Percentiles rank a stretch among this genome's conserved stretches.
Evolutionary conservation across 768 basidiomycete genomes (phyloP).

Genomic region (Pleurotus platypus): DNA sequence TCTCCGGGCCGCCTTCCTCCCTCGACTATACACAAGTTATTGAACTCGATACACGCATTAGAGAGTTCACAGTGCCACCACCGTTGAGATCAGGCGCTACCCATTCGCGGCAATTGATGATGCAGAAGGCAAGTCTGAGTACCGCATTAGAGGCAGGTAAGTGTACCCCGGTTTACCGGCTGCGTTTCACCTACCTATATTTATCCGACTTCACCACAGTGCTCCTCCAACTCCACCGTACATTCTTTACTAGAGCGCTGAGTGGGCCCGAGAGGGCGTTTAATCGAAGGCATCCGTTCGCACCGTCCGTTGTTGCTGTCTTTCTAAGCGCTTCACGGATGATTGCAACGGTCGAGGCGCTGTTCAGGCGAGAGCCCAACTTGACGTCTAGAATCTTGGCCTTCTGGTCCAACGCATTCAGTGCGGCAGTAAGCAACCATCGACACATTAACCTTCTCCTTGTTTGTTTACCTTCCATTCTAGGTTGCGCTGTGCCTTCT

Average conservation of each 20-base stretch:
- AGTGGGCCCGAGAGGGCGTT: conserved; percentile 55
- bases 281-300: conserved; percentile 59
- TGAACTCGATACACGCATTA: conserved; percentile 53
- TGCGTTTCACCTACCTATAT: too few species aligned
- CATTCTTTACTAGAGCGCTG: conserved; percentile 64
- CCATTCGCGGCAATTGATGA: conserved; percentile 42
- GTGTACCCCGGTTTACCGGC: conserved; percentile 6
- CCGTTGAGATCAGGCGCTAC: conserved; percentile 40
- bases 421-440: conserved; percentile 40
- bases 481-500: conserved; percentile 50
- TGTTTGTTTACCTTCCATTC: conserved; percentile 9
- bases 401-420: conserved; percentile 53
- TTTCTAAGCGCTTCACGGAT: conserved; percentile 62
- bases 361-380: conserved; percentile 57
- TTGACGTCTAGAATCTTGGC: conserved; percentile 51
- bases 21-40: conserved; percentile 48
- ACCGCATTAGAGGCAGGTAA: conserved; percentile 62
- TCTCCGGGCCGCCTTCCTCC: conserved; percentile 41
- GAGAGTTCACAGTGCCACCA: conserved; percentile 56
- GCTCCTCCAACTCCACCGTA: conserved; percentile 62
- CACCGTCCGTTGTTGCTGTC: conserved; percentile 67
- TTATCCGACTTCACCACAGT: conserved; percentile 30
- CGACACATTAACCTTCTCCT: background rate
- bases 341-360: conserved; percentile 54
- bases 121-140: conserved; percentile 58